Evolutionary conservation across 176 grass and related monocot genomes (phyloP), one percentile per base, ranked within the genome.

Genomic region (Puccinellia tenuiflora): DNA sequence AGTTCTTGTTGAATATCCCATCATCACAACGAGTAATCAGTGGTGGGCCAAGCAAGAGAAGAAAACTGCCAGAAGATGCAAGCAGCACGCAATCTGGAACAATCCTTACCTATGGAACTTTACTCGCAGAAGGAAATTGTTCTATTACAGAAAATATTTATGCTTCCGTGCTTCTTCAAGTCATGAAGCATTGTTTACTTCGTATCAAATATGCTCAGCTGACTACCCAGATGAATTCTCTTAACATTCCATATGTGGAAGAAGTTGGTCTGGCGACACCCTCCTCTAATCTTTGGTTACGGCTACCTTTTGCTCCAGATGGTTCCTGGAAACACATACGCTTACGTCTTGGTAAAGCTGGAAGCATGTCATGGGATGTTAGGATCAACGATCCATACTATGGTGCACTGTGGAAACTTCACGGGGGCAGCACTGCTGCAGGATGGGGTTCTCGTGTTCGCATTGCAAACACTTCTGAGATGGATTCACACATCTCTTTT

Each of bases 161-260:
- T 91, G 85, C 86, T 59, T 98, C 90, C 17, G 63, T 95, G 81
- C 90, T 98, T 90, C 79, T 89, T 79, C 92, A 90, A 87, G 92
- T 91, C 81, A 80, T 98, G 81, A 98, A 90, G 60, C 90, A 95
- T 60, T 95, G 88, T 77, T 91, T 87, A 56, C 82, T 95, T 20
- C 91, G 88, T 78, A 91, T 98, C 76, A 98, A 98, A 81, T 91
- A 93, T 88, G 92, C 95, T 62, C 95, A 98, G 59, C 83, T 98
- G 55, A 98, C 95, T 75, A 73, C 88, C 60, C 95, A 98, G 73
- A 93, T 98, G 95, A 91, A 93, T 82, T 83, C 82, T 66, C 91
- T 93, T 84, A 85, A 91, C 39, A 98, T 98, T 85, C 76, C 90
- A 38, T 89, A 98, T 73, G 90, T 85, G 62, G 92, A 98, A 92